Evolutionary conservation across 768 basidiomycete species (phyloP).

Genomic region (Pisolithus marmoratus): DNA sequence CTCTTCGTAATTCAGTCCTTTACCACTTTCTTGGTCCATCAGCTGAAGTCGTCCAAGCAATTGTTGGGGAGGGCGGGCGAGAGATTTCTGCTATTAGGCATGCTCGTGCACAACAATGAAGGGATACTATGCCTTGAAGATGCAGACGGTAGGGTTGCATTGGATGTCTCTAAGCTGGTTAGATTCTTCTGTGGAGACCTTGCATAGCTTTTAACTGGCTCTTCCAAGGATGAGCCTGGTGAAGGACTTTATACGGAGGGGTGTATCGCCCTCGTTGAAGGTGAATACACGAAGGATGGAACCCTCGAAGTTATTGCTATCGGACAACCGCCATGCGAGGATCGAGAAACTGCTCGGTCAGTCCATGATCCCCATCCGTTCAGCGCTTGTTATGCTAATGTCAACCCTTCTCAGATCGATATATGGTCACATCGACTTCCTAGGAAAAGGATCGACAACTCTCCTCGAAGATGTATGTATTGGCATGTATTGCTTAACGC

Average conservation of each 20-base stretch:
- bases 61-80: conserved; percentile 85
- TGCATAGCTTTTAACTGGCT: conserved; percentile 1
- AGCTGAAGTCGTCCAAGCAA: conserved; percentile 96
- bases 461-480: conserved; percentile 78
- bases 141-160: conserved; percentile 80
- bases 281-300: conserved; percentile 92
- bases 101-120: conserved; percentile 86
- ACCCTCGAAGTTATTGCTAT: conserved; percentile 87
- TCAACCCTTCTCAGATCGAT: conserved; percentile 56
- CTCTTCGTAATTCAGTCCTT: conserved; percentile 7
- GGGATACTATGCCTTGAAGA: conserved; percentile 91
- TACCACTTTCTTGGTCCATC: conserved; percentile 14
- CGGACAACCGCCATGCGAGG: conserved; percentile 96
- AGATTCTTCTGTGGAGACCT: conserved; percentile 4
- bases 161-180: conserved; percentile 87
- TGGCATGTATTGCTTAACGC: background rate
- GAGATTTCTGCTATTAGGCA: conserved; percentile 88
- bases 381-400: conserved; percentile 3
- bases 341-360: conserved; percentile 76
- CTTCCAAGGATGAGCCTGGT: conserved; percentile 71
- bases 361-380: conserved; percentile 10
- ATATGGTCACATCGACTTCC: conserved; percentile 94
- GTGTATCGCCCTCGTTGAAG: conserved; percentile 90
- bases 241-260: conserved; percentile 97
- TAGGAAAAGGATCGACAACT: conserved; percentile 91